Base-by-base conservation (phyloP, 1,284 basidiomycete genomes). In the Cutaneotrichosporon cavernicola region DNA sequence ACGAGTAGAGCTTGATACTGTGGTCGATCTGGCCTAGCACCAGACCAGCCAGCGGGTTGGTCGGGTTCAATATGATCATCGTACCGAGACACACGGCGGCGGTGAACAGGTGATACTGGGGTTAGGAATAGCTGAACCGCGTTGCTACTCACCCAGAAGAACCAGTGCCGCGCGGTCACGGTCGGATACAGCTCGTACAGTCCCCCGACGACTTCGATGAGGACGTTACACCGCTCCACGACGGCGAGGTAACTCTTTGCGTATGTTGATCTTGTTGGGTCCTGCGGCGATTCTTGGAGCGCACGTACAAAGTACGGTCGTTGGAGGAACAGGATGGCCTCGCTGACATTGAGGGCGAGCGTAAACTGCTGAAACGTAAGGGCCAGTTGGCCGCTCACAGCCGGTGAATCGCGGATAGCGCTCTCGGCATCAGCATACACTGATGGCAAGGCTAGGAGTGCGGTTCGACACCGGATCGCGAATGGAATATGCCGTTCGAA, bases 61-160 rank as follows among this genome's bases (percentile, higher is more conserved):
- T 40, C 7, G 69, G 63, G 52, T 69, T 68, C 21, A 65, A 65
- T 46, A 71, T 64, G 50, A 71, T 65, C 60, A 72, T 62, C 2
- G 70, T 70, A 2, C 68, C 68, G 57, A 73, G 64, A 64, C 73
- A 74, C 2, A 75, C 70, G 7, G 73, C 75, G 1, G 73, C 69
- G 5, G 72, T 74, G 65, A 74, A 76, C 8, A 69, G 65, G 57
- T 77, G 74, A 58, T 75, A 73, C 74, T 71, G 60, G 18, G 10
- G 52, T 68, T 11, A 62, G 65, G 32, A 32, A 38, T 53, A 9
- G 34, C 5, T 26, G 8, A 22, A 4, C 5, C 16, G 16, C 18
- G 3, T 4, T 14, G 5, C 8, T 22, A 66, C 70, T 47, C 26
- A 74, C 72, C 71, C 73, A 75, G 61, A 69, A 71, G 60, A 66